phyloP scores from a whole-genome alignment of 768 basidiomycete genomes.

The Pleurotus tuber-regium region DNA sequence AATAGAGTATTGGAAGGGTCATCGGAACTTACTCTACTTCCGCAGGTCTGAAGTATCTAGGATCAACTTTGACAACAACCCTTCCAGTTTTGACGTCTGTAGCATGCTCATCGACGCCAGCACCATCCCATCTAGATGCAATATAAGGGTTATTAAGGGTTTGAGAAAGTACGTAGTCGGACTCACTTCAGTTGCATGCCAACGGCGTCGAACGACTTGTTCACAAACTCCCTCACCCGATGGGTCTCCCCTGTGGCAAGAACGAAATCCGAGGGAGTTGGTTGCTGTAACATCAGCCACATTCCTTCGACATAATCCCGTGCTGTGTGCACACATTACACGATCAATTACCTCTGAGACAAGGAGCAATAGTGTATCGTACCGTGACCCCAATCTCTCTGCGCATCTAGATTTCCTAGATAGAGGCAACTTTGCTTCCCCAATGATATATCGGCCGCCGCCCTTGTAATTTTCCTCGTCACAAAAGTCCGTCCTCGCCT shows the following conservation, averaged over 20 bases:
- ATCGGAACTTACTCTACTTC: slow-evolving; percentile 80
- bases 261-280: slow-evolving; percentile 82
- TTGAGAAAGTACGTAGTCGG: not conserved
- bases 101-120: slow-evolving; percentile 75
- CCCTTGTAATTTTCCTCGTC: slow-evolving; percentile 90
- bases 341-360: not conserved
- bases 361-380: not conserved
- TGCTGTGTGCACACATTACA: slow-evolving; percentile 36
- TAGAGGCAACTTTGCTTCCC: slow-evolving; percentile 91
- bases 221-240: slow-evolving; percentile 88
- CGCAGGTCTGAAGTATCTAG: slow-evolving; percentile 90
- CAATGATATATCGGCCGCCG: slow-evolving; percentile 87
- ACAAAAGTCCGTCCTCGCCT: slow-evolving; percentile 94
- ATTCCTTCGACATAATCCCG: slow-evolving; percentile 95
- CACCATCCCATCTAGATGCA: slow-evolving; percentile 66
- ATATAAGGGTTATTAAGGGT: slow-evolving; percentile 8
- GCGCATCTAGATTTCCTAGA: slow-evolving; percentile 91
- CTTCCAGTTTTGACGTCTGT: slow-evolving; percentile 66
- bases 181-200: slow-evolving; percentile 65
- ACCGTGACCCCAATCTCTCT: slow-evolving; percentile 99
- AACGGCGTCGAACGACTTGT: slow-evolving; percentile 76
- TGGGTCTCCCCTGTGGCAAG: slow-evolving; percentile 97
- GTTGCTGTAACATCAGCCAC: slow-evolving; percentile 96
- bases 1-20: slow-evolving; percentile 12
- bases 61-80: slow-evolving; percentile 80